A percentile compares a stretch with the other conserved stretches of the same genome.
Conservation (phyloP, 2,329 filamentous ascomycete species). For the Penicillium decumbens region DNA sequence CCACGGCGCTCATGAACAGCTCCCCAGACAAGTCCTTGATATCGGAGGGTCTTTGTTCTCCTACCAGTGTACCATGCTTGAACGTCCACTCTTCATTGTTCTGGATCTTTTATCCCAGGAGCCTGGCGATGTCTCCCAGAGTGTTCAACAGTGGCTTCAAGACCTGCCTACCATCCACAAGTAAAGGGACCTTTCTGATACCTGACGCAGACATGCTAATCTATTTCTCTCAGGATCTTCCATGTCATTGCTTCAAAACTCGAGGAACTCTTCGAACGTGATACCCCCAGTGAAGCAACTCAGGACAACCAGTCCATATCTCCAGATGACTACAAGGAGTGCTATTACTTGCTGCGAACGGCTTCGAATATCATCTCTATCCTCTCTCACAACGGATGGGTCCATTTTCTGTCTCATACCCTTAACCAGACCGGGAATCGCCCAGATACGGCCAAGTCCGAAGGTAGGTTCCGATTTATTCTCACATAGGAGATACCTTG, state of each 20-base stretch:
- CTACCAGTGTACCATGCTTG: constrained; percentile 59
- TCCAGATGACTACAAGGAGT: constrained; percentile 66
- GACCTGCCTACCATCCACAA: constrained; percentile 48
- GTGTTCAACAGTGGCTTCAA: constrained; percentile 75
- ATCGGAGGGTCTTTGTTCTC: constrained; percentile 27
- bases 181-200: constrained; percentile 22
- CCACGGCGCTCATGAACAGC: constrained; percentile 36
- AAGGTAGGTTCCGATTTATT: constrained; percentile 39
- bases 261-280: constrained; percentile 29
- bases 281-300: constrained; percentile 14
- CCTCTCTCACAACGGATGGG: constrained; percentile 66
- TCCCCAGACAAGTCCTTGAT: constrained; percentile 30
- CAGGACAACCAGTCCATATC: constrained; percentile 46
- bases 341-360: constrained; percentile 71
- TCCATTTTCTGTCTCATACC: constrained; percentile 61
- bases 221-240: constrained; percentile 29
- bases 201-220: constrained; percentile 19
- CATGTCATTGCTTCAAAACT: constrained; percentile 35
- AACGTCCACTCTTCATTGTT: constrained; percentile 73
- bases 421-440: constrained; percentile 48
- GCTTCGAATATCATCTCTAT: constrained; percentile 68
- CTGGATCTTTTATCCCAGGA: constrained; percentile 73
- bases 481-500: background rate
- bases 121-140: constrained; percentile 67
- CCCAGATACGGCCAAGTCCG: constrained; percentile 44